Conservation (phyloP, 495 filamentous ascomycete genomes). For the Penicillium steckii region DNA sequence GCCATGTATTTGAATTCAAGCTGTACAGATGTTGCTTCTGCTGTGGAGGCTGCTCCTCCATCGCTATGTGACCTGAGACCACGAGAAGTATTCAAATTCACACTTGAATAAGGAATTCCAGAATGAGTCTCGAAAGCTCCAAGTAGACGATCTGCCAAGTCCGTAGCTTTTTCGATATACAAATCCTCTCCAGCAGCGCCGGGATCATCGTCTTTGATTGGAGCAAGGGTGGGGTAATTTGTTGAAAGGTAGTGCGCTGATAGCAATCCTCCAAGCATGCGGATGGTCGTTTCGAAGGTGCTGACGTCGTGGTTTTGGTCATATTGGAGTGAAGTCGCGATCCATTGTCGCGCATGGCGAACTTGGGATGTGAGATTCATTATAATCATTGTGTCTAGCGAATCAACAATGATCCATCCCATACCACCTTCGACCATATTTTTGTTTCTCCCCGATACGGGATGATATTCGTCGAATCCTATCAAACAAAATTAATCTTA, state of each 20-base stretch:
- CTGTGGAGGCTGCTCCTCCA: constrained; percentile 87
- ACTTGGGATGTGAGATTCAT: constrained; percentile 95
- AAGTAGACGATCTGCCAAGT: constrained; percentile 82
- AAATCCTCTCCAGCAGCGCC: constrained; percentile 78
- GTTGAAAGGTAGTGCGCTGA: constrained; percentile 93
- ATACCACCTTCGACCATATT: constrained; percentile 76
- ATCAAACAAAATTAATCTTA: background rate
- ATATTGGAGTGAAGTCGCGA: constrained; percentile 77
- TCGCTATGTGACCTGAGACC: constrained; percentile 80
- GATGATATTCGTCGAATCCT: constrained; percentile 87
- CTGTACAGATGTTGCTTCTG: constrained; percentile 88
- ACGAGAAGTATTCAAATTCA: constrained; percentile 74
- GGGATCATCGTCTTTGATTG: constrained; percentile 61
- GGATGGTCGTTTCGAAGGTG: constrained; percentile 97
- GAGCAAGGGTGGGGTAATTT: constrained; percentile 63
- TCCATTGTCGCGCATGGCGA: constrained; percentile 84
- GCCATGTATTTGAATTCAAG: constrained; percentile 97
- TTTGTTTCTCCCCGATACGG: constrained; percentile 70
- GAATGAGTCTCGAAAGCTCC: constrained; percentile 83
- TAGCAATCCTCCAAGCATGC: constrained; percentile 92
- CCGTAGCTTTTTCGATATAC: constrained; percentile 93
- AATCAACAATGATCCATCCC: constrained; percentile 98
- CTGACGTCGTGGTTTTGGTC: constrained; percentile 93
- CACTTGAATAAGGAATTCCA: constrained; percentile 85
- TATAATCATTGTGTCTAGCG: constrained; percentile 92